Evolutionary conservation across 257 asterid genomes (phyloP).

Genomic region (Primulina huaijiensis): DNA sequence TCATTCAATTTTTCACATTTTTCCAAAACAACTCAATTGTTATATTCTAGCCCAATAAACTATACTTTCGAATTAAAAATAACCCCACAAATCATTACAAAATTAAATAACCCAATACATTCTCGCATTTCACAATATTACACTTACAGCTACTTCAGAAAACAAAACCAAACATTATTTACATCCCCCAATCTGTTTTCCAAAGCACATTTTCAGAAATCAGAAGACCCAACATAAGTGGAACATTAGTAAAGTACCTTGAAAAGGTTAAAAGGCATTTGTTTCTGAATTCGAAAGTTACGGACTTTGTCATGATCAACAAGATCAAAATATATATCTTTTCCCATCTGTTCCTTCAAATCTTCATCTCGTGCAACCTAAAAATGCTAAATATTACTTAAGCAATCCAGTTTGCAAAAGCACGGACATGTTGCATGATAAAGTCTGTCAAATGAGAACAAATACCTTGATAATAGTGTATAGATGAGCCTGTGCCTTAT

Average conservation of each 20-base stretch:
- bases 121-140: neutral
- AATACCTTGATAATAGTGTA: constrained; percentile 76
- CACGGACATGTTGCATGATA: neutral
- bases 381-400: constrained; percentile 14
- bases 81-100: neutral
- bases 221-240: neutral
- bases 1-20: neutral
- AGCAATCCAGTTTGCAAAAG: neutral
- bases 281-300: constrained; percentile 76
- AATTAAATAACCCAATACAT: neutral
- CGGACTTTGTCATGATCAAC: constrained; percentile 90
- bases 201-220: neutral
- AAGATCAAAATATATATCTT: constrained; percentile 77
- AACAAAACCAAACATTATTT: neutral
- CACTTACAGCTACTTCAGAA: neutral
- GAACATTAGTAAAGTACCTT: constrained; percentile 48
- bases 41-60: neutral
- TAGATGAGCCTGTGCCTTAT: constrained; percentile 82
- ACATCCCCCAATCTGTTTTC: neutral
- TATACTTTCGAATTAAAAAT: neutral
- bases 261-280: constrained; percentile 54
- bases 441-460: constrained; percentile 6
- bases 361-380: constrained; percentile 88
- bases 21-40: neutral
- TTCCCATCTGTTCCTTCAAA: constrained; percentile 69